Conservation (phyloP, 2,329 filamentous ascomycete species). For the Madurella mycetomatis region DNA sequence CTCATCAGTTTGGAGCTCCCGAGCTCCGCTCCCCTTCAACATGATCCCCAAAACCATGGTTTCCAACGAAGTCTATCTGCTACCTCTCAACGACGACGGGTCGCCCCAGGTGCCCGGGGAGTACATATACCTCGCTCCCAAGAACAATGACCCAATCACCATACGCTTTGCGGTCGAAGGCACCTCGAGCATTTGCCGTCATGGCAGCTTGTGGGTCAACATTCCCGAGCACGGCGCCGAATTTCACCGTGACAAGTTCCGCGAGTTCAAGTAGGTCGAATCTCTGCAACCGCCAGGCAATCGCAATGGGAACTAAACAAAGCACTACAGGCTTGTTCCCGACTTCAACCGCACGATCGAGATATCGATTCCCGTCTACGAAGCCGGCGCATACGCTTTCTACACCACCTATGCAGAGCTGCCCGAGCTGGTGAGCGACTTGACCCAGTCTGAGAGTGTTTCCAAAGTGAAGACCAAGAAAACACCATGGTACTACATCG, state of each 20-base stretch:
- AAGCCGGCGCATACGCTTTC: constrained; percentile 86
- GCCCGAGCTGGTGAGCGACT: constrained; percentile 64
- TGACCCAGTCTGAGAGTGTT: constrained; percentile 43
- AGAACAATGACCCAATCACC: constrained; percentile 67
- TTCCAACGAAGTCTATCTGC: constrained; percentile 73
- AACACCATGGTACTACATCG: constrained; percentile 83
- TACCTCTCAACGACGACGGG: constrained; percentile 88
- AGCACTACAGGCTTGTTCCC: constrained; percentile 63
- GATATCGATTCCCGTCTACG: constrained; percentile 80
- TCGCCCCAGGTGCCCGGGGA: constrained; percentile 82
- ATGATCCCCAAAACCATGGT: constrained; percentile 60
- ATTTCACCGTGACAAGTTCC: constrained; percentile 76
- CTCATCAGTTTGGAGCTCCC: constrained; percentile 15
- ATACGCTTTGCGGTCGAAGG: constrained; percentile 90
- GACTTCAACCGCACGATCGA: constrained; percentile 90
- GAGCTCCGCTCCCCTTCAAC: constrained; percentile 19
- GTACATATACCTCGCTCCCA: constrained; percentile 85
- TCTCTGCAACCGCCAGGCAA: background rate
- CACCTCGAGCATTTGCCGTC: constrained; percentile 88
- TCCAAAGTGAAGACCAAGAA: constrained; percentile 53
- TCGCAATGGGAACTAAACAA: constrained; percentile 4
- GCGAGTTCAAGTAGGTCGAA: constrained; percentile 74
- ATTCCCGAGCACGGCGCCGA: constrained; percentile 71
- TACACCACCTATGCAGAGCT: constrained; percentile 90
- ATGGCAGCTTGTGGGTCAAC: constrained; percentile 96